Evolutionary conservation across 768 basidiomycete genomes (phyloP).

Genomic region (Suillus plorans): DNA sequence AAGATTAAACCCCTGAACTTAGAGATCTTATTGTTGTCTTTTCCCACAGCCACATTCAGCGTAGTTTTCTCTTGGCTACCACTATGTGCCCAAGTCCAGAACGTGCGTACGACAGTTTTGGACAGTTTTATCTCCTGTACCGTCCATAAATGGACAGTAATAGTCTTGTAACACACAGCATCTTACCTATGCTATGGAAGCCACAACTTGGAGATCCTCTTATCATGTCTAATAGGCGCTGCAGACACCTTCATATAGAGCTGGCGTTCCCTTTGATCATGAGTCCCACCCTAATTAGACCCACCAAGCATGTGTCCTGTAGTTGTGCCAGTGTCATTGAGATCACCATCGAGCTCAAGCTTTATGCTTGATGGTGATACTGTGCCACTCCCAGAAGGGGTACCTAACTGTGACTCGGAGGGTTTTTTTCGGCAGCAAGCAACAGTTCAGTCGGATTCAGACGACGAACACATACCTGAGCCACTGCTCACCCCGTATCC

Average conservation of each 20-base stretch:
- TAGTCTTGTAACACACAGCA: background rate
- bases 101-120: background rate
- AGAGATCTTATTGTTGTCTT: background rate
- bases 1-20: background rate
- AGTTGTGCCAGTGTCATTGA: background rate
- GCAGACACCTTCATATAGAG: slow-evolving; percentile 1
- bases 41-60: background rate
- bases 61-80: background rate
- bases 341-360: background rate
- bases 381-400: background rate
- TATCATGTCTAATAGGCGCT: background rate
- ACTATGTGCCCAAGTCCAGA: background rate
- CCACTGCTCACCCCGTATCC: background rate
- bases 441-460: background rate
- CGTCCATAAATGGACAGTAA: background rate
- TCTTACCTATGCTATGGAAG: background rate
- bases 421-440: background rate
- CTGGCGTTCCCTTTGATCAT: background rate
- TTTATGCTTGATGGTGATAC: background rate
- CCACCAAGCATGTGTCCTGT: background rate
- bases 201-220: background rate
- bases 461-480: background rate
- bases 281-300: background rate
- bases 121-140: background rate
- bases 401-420: background rate